A percentile compares a stretch with the other conserved stretches of the same genome.
Evolutionary conservation across 306 rosid species (phyloP).

Genomic region (Senna siamea): DNA sequence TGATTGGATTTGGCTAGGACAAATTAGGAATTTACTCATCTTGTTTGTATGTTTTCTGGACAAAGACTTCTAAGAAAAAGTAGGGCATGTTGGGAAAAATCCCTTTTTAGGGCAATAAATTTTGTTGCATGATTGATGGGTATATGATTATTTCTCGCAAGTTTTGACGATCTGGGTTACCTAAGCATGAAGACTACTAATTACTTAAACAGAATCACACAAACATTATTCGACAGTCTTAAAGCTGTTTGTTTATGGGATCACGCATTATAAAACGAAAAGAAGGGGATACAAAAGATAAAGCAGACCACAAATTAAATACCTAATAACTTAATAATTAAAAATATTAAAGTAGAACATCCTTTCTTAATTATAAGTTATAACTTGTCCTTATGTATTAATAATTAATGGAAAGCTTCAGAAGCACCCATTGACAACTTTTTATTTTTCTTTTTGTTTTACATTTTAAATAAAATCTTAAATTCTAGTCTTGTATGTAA

Average conservation of each 20-base stretch:
- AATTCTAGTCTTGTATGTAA: no score
- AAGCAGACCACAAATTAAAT: not conserved
- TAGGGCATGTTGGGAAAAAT: not conserved
- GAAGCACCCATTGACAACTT: not conserved
- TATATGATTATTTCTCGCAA: not conserved
- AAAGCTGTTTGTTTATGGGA: not conserved
- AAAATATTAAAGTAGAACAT: not conserved
- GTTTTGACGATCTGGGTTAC: not conserved
- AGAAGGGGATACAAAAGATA: not conserved
- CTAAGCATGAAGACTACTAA: not conserved
- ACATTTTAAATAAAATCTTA: no score
- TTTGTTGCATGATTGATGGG: not conserved
- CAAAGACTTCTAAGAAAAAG: not conserved
- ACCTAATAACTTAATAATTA: not conserved
- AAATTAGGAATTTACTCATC: not conserved
- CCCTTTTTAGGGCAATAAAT: not conserved
- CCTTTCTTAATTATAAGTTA: no score
- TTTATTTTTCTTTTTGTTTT: no score
- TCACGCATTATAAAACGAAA: not conserved
- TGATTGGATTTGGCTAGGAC: not conserved
- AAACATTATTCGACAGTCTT: not conserved
- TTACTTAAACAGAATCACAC: not conserved
- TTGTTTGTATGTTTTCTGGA: not conserved
- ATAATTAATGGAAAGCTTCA: not conserved
- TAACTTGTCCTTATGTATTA: no score